Base-by-base conservation (phyloP, 2,329 filamentous ascomycete genomes). In the Venturia effusa region DNA sequence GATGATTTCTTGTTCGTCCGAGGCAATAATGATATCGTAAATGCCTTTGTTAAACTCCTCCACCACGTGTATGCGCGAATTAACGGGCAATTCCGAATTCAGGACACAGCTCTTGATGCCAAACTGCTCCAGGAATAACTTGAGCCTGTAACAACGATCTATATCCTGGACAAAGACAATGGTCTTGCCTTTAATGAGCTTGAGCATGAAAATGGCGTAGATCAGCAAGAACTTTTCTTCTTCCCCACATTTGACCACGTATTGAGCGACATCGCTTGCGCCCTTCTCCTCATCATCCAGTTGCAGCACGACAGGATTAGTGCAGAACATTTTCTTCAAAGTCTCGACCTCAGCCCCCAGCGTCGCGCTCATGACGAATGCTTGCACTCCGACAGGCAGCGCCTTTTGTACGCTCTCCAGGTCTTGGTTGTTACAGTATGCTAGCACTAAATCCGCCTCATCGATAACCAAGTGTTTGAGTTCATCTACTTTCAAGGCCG, bases 21-120 rank as follows among this genome's bases (percentile, higher is more conserved):
- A 92, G 0, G 94, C 94, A 70, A 99, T 96, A 68, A 99, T 92
- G 67, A 97, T 97, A 70, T 99, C 93, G 80, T 99, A 99, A 7
- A 97, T 87, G 62, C 90, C 90, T 76, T 90, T 89, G 79, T 97
- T 99, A 78, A 99, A 99, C 74, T 97, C 92, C 70, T 97, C 89
- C 2, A 99, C 93, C 1, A 96, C 92, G 73, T 99, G 93, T 45
- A 97, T 86, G 66, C 94, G 83, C 1, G 90, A 94, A 71, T 97
- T 97, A 68, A 97, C 87, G 0, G 94, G 94, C 41, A 99, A 78
- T 72, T 99, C 93, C 0, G 91, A 94, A 77, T 99, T 99, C 48
- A 99, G 79, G 34, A 97, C 90, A 75, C 90, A 96, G 70, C 90
- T 93, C 73, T 91, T 88, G 72, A 97, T 93, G 59, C 92, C 92